phyloP scores from a whole-genome alignment of 2,329 filamentous ascomycete genomes.

The Sarocladiaceae sp. region DNA sequence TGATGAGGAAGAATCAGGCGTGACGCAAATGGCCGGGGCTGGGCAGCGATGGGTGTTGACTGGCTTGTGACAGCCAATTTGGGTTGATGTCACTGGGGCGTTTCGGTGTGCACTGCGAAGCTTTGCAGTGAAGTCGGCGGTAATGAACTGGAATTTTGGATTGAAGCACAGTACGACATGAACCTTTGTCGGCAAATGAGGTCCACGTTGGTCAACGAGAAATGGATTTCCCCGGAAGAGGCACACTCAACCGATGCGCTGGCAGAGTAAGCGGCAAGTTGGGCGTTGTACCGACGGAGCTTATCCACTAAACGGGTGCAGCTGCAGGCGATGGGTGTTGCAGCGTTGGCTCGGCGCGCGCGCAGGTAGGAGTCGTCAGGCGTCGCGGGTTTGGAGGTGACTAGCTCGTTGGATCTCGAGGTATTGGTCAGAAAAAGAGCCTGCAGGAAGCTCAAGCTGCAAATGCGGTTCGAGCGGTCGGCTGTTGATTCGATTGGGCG shows the following conservation, averaged over 20 bases:
- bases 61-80: not conserved
- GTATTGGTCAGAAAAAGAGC: not conserved
- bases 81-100: not conserved
- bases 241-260: slow-evolving; percentile 6
- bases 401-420: not conserved
- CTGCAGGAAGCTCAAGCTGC: not conserved
- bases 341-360: slow-evolving; percentile 4
- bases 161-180: too few species aligned
- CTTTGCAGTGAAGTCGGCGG: not conserved
- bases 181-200: too few species aligned
- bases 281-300: not conserved
- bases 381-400: not conserved
- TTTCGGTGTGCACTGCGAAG: not conserved
- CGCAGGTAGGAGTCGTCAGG: slow-evolving; percentile 7
- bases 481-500: slow-evolving; percentile 1
- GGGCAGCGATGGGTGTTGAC: not conserved
- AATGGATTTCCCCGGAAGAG: not conserved
- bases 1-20: not conserved
- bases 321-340: slow-evolving; percentile 9
- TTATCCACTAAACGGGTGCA: not conserved
- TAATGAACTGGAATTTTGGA: too few species aligned
- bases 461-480: too few species aligned
- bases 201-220: not conserved
- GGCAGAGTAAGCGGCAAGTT: slow-evolving; percentile 1
- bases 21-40: not conserved